These are phyloP conservation scores for Suillus decipiens DNA, from an alignment of 768 basidiomycete genomes.

Conservation along the genomic window DNA sequence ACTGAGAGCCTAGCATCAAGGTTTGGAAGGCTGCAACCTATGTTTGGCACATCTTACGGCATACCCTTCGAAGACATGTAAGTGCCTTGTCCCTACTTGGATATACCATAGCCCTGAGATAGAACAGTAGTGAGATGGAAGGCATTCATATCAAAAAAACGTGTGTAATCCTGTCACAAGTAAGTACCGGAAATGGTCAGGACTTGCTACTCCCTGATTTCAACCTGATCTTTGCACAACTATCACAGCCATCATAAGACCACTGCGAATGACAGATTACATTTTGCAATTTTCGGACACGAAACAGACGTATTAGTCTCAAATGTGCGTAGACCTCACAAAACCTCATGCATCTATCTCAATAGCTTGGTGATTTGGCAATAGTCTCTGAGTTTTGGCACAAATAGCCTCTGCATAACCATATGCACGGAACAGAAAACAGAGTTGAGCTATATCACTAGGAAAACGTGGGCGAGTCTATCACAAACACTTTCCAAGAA, in stretches of 20 bases:
- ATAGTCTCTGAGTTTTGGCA: neutral
- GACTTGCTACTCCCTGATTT: neutral
- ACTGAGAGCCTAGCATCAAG: neutral
- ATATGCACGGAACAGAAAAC: neutral
- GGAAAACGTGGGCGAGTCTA: neutral
- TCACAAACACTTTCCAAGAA: neutral
- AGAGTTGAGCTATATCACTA: neutral
- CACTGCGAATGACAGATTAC: neutral
- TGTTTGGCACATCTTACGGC: neutral
- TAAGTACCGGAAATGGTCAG: neutral
- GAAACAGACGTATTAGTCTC: neutral
- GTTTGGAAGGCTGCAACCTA: neutral
- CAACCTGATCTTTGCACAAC: neutral
- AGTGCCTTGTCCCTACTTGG: constrained; percentile 1
- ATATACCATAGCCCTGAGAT: neutral
- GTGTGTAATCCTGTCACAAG: neutral
- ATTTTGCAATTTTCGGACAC: neutral
- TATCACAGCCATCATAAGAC: neutral
- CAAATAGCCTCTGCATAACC: neutral
- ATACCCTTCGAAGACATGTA: neutral
- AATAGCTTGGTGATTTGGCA: neutral
- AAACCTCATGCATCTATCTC: neutral
- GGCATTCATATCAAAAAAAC: neutral
- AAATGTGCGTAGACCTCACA: neutral
- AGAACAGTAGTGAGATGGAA: constrained; percentile 5